phyloP scores from a whole-genome alignment of 1,284 basidiomycete species.

The Quambalaria eucalypti region DNA sequence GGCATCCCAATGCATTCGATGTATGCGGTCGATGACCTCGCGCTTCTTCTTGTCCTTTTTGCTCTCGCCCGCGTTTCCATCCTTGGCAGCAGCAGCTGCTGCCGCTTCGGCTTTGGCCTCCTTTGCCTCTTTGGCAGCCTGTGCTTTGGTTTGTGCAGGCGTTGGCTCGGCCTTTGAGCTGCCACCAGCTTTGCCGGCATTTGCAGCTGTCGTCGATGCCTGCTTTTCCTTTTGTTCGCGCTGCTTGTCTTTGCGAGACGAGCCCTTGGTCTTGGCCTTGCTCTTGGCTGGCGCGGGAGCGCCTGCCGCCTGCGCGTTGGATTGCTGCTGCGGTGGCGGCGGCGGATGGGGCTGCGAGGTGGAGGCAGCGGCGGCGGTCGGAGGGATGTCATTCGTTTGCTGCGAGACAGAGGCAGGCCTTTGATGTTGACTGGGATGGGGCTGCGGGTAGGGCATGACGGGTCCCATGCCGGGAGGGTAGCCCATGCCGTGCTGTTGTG shows the following conservation, averaged over 20 bases:
- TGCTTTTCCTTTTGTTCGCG: not conserved
- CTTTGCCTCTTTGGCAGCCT: not conserved
- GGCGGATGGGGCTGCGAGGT: too few relatives aligned
- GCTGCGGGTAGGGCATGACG: not conserved
- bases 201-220: not conserved
- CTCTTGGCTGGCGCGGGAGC: not conserved
- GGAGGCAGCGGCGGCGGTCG: not conserved
- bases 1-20: conserved; percentile 41
- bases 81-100: not conserved
- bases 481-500: not conserved
- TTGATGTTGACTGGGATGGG: not conserved
- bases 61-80: conserved; percentile 3
- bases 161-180: too few relatives aligned
- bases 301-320: too few relatives aligned
- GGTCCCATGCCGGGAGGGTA: not conserved
- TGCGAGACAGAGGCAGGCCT: not conserved
- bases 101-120: conserved; percentile 1
- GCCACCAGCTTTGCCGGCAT: not conserved
- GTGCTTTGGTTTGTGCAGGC: not conserved
- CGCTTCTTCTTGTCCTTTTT: conserved; percentile 40
- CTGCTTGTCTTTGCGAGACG: not conserved
- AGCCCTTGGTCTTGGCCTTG: not conserved
- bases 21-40: conserved; percentile 43
- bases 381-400: not conserved
- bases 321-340: too few relatives aligned